A percentile compares a stretch with the other conserved stretches of the same genome.
Conservation (phyloP, 2,329 filamentous ascomycete species). For the Epicoccum nigrum region DNA sequence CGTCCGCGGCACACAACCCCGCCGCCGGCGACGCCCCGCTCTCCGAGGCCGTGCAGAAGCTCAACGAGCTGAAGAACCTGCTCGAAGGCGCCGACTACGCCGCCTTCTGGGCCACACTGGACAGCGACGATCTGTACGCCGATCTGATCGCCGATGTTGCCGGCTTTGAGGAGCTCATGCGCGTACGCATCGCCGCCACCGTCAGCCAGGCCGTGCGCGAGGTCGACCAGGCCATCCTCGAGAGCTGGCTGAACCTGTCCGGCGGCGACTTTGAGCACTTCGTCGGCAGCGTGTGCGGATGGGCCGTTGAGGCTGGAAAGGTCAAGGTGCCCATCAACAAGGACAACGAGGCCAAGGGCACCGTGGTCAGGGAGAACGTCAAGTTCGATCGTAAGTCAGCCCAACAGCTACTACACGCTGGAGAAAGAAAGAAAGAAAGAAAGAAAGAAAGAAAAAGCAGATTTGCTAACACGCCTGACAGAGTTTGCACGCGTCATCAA, state of each 20-base stretch:
- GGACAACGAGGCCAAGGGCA: constrained; percentile 88
- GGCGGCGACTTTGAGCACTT: constrained; percentile 58
- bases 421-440: too few species aligned
- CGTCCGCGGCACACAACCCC: constrained; percentile 55
- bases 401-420: too few species aligned
- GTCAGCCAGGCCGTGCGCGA: constrained; percentile 85
- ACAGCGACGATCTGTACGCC: constrained; percentile 93
- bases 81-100: constrained; percentile 90
- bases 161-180: constrained; percentile 93
- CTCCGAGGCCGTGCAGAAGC: constrained; percentile 88
- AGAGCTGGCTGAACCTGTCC: constrained; percentile 56
- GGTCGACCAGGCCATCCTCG: constrained; percentile 60
- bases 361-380: constrained; percentile 93
- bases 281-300: constrained; percentile 69
- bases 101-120: constrained; percentile 89
- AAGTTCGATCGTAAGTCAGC: constrained; percentile 76
- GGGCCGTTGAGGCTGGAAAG: constrained; percentile 71
- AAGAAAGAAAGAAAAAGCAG: too few species aligned
- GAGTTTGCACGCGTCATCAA: constrained; percentile 46
- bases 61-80: constrained; percentile 80
- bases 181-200: constrained; percentile 85
- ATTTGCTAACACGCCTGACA: constrained; percentile 9
- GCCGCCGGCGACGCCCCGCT: constrained; percentile 70
- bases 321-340: constrained; percentile 89
- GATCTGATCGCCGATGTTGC: constrained; percentile 93